phyloP scores from a whole-genome alignment of 345 rosid genomes.

The Geranium brycei region DNA sequence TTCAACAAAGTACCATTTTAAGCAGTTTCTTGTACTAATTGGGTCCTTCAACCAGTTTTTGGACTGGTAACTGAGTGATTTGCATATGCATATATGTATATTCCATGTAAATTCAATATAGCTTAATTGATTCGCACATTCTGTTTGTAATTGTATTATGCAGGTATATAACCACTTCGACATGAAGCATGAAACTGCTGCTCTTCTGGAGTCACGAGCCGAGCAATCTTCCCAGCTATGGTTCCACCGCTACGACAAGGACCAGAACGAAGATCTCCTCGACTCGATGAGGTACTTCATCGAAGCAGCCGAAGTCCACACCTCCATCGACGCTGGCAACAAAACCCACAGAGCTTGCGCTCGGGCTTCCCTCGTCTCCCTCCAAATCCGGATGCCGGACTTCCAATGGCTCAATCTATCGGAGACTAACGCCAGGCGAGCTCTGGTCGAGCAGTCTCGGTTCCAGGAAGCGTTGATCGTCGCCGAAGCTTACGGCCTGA shows the following conservation, averaged over 20 bases:
- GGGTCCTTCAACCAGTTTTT: too few species aligned
- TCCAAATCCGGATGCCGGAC: constrained; percentile 96
- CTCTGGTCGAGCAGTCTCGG: constrained; percentile 74
- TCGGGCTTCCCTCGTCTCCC: constrained; percentile 87
- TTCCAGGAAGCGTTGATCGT: constrained; percentile 93
- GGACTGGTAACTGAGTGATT: too few species aligned
- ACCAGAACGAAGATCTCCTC: constrained; percentile 87
- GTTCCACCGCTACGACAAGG: constrained; percentile 64
- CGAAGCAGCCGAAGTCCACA: constrained; percentile 91
- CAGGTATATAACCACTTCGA: constrained; percentile 95
- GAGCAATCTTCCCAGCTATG: constrained; percentile 58
- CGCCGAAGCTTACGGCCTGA: constrained; percentile 92
- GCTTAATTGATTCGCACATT: not conserved
- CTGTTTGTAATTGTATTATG: constrained; percentile 9
- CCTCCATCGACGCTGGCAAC: constrained; percentile 90
- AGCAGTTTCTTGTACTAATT: too few species aligned
- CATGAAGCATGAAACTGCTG: constrained; percentile 93
- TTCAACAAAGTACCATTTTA: too few species aligned
- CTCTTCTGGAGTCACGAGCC: constrained; percentile 79
- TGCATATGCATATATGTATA: not conserved
- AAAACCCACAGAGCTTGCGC: constrained; percentile 79
- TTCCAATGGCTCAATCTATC: constrained; percentile 69
- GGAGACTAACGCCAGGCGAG: constrained; percentile 83
- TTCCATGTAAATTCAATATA: not conserved
- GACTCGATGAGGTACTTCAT: constrained; percentile 88